Percentiles rank a stretch among this genome's conserved stretches.
Evolutionary conservation across 78 protist species (phyloP).

Genomic region (Cavenderia fasciculata): DNA sequence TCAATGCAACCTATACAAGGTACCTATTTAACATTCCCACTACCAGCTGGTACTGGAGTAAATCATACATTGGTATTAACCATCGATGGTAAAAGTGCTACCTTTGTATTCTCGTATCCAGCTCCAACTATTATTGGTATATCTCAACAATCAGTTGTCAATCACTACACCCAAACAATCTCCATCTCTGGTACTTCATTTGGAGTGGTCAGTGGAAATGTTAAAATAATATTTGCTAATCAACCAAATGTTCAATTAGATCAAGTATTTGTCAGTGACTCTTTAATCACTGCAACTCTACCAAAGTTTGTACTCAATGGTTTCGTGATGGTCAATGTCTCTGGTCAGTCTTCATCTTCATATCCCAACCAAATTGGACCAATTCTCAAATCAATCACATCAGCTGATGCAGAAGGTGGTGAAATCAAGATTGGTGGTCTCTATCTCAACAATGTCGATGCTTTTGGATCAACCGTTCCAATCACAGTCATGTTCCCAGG

Average conservation of each 20-base stretch:
- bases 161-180: no score
- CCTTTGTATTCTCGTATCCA: background rate
- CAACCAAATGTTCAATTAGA: background rate
- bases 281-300: background rate
- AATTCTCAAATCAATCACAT: background rate
- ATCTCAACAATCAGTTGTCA: no score
- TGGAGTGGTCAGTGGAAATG: background rate
- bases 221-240: background rate
- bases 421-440: background rate
- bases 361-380: background rate
- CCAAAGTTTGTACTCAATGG: background rate
- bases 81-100: background rate
- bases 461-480: no score
- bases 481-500: no score
- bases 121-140: background rate
- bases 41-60: slow-evolving; percentile 26
- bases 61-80: background rate
- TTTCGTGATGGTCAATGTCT: background rate
- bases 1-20: no score
- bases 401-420: background rate
- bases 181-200: slow-evolving; percentile 15
- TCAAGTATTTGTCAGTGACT: background rate
- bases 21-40: background rate
- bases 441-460: background rate
- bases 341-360: background rate